Base-by-base conservation (phyloP, 2,329 filamentous ascomycete species). In the Aspergillus sp. region DNA sequence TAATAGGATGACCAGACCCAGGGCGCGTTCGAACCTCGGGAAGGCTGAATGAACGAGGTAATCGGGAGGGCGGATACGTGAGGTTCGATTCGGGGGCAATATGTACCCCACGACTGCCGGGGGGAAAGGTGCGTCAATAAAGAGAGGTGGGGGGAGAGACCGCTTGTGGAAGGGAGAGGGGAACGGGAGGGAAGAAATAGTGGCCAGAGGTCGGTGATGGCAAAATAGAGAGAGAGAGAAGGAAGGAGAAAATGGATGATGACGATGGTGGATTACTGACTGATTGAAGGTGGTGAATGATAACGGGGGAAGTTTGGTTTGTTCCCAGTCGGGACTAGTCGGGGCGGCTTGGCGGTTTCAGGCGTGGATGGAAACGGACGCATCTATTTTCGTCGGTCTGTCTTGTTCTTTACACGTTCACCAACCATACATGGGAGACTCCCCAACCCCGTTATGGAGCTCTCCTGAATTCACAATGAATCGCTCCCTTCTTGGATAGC, bases 41-140 rank as follows among this genome's bases (percentile, higher is more conserved):
- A 22, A 22, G 40, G 16, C 19, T 24, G 40, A 20, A 17, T 41
- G 40, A 42, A 42, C 40, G 40, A 16, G 40, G 30, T 20, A 10
- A 22, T 24, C 14, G 35, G 14, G 14, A 32, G 13, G 24, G 46
- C 35, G 35, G 46, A 48, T 42, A 17, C n/a, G 19, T 16, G 46
- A 36, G 16, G n/a, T 19, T 30, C 22, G 17, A 36, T 35, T 35
- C 16, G 16, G 22, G 16, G 14, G 45, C 22, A n/a, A 30, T 42
- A 33, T 49, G 51, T 19, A 45, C 51, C 51, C 51, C 51, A 50
- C 51, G 47, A 53, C 51, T 44, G 45, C 36, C 45, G 30, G 49
- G 44, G 30, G 20, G 43, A 36, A 38, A 26, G 9, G 45, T 33
- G 26, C 32, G 45, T 47, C 30, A 36, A 14, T 47, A 26, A 33